Base-by-base conservation (phyloP, 2,329 filamentous ascomycete species). In the Cladorrhinum sp. region DNA sequence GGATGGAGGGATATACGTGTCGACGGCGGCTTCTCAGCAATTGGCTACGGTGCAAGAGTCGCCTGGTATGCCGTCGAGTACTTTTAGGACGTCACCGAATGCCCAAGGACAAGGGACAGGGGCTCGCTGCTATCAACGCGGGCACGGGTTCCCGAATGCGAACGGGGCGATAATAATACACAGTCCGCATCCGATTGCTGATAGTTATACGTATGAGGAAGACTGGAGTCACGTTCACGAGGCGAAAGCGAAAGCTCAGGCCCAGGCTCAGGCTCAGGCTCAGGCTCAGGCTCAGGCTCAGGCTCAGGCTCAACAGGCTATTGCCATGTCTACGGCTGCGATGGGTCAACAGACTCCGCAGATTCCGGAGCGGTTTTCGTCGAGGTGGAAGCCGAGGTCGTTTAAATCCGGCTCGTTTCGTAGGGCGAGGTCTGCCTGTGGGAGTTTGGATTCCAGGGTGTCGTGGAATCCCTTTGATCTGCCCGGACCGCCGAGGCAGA, bases 181-280 rank as follows among this genome's bases (percentile, higher is more conserved):
- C 6, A 57, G 53, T 18, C 48, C 23, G 10, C 54, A 57, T 23
- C 59, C 59, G 7, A 61, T 61, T 18, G 59, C 59, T 9, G 59
- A 61, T 54, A 42, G 54, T 14, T 50, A 60, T n/a, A 50, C 58
- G 3, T 36, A 55, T 14, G 53, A 55, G 23, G 53, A 54, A 16
- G 58, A 57, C n/a, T 57, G 49, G 53, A n/a, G 30, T 10, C 53
- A 28, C 14, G 53, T 55, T 21, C 52, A 23, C 30, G 28, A 54
- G 12, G 52, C 52, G 1, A 28, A 33, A 36, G 51, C 51, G 2
- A 30, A 39, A 26, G 52, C 50, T 14, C 52, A 54, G 12, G 52
- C 52, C n/a, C n/a, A n/a, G n/a, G n/a, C n/a, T n/a, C n/a, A n/a
- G n/a, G n/a, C n/a, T n/a, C n/a, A n/a, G n/a, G n/a, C n/a, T n/a